phyloP scores from a whole-genome alignment of 768 basidiomycete species.

The Dentipellis fragilis region DNA sequence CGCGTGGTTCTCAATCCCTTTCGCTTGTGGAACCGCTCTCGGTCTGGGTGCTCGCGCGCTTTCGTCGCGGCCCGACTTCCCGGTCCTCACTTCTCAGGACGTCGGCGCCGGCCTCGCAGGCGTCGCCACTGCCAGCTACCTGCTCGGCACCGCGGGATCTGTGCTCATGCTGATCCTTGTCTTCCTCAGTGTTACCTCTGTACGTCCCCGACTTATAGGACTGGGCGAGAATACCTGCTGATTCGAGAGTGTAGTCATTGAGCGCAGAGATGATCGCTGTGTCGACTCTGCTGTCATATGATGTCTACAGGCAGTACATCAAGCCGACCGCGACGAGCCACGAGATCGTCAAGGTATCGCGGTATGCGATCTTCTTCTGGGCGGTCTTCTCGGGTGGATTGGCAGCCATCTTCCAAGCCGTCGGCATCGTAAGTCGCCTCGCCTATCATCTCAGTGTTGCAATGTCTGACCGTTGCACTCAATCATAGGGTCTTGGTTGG shows the following conservation, averaged over 20 bases:
- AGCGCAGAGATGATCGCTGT: slow-evolving; percentile 29
- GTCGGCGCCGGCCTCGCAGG: slow-evolving; percentile 26
- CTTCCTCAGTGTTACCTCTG: slow-evolving; percentile 28
- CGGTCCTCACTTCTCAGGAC: slow-evolving; percentile 19
- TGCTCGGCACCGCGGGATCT: slow-evolving; percentile 27
- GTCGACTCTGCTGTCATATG: slow-evolving; percentile 26
- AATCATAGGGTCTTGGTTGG: slow-evolving; percentile 19
- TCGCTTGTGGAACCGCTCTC: slow-evolving; percentile 27
- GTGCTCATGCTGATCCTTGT: slow-evolving; percentile 25
- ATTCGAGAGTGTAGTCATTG: slow-evolving; percentile 10
- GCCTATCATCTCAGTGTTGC: background rate
- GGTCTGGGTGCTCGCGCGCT: slow-evolving; percentile 25
- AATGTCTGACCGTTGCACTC: no score
- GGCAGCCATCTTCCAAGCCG: slow-evolving; percentile 18
- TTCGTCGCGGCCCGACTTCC: slow-evolving; percentile 17
- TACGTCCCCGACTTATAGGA: background rate
- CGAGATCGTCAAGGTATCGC: slow-evolving; percentile 12
- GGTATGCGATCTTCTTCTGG: slow-evolving; percentile 15
- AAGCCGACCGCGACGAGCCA: slow-evolving; percentile 12
- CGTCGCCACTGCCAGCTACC: slow-evolving; percentile 23
- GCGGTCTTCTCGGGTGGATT: slow-evolving; percentile 21
- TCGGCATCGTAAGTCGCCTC: slow-evolving; percentile 14
- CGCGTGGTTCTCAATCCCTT: slow-evolving; percentile 31
- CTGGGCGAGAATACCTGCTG: background rate
- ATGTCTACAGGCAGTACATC: slow-evolving; percentile 24